Base-by-base conservation (phyloP, 2,329 filamentous ascomycete species). In the Camptophora hylomeconis region DNA sequence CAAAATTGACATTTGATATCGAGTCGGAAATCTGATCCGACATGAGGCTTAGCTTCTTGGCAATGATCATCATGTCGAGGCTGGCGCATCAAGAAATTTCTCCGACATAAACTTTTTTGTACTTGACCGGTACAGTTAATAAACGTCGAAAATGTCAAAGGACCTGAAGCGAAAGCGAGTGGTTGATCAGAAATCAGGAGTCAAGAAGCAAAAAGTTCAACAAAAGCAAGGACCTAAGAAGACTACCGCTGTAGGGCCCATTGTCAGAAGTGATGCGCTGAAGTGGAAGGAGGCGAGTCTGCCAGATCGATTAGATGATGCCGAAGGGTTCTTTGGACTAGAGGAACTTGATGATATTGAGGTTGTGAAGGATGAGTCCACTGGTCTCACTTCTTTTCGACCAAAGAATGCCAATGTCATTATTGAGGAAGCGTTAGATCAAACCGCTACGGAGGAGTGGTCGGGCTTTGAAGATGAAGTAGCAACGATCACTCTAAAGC, bases 311-410 rank as follows among this genome's bases (percentile, higher is more conserved):
- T 64, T 86, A 44, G 75, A 87, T 24, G 82, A 94, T 56, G 81
- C 81, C n/a, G 84, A 92, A 40, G 89, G 89, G 0, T 94, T 98
- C 52, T 92, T 77, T 45, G 84, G 81, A 0, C 59, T 98, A 2
- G 84, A 98, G 47, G 86, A 95, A 46, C 77, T 95, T 25, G 81
- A 92, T 10, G 83, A 81, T 28, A 81, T 98, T 2, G 80, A 93
- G 17, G 66, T 98, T n/a, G 61, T 92, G 22, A 71, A 67, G 37
- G 58, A 35, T 57, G 62, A 23, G 62, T 59, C 10, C 63, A 70
- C 17, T 67, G 77, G 59, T 60, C 68, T 50, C 74, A 75, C n/a
- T n/a, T n/a, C 8, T 75, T 80, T 52, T 65, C 63, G 44, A 66
- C 77, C 44, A 52, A 56, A 8, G 56, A 59, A 24, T 38, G 24